A percentile compares a stretch with the other conserved stretches of the same genome.
Evolutionary conservation across 257 asterid species (phyloP).

Genomic region (Jacaranda mimosifolia): DNA sequence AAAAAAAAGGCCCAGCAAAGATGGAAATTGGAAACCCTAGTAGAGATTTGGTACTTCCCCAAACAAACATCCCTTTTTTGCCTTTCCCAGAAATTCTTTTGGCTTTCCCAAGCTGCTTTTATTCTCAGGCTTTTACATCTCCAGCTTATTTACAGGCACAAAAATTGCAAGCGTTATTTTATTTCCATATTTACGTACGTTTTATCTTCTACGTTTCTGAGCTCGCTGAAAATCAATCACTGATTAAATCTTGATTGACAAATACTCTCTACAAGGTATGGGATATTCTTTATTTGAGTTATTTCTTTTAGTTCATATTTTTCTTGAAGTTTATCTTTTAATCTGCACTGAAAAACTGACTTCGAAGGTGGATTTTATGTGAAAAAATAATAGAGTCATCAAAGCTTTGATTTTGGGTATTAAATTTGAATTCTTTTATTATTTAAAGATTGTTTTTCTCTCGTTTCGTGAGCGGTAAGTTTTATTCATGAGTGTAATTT

Average conservation of each 20-base stretch:
- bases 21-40: conserved; percentile 54
- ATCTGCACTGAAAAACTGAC: background rate
- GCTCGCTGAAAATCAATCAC: conserved; percentile 30
- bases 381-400: background rate
- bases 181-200: conserved; percentile 1
- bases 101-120: conserved; percentile 21
- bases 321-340: background rate
- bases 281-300: background rate
- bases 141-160: conserved; percentile 26
- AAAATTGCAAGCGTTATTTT: background rate
- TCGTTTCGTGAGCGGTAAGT: background rate
- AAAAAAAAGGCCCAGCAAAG: conserved; percentile 27
- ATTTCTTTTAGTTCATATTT: background rate
- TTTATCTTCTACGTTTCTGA: conserved; percentile 2
- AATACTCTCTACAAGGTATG: conserved; percentile 46
- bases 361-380: conserved; percentile 12
- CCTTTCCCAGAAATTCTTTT: conserved; percentile 38
- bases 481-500: conserved; percentile 18
- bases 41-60: conserved; percentile 32
- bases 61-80: conserved; percentile 39
- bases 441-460: background rate
- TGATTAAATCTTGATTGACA: conserved; percentile 30
- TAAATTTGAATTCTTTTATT: background rate
- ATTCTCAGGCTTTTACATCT: conserved; percentile 3
- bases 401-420: conserved; percentile 1